Percentiles rank a stretch among this genome's conserved stretches.
Evolutionary conservation across 106 monocot genomes (phyloP).

Genomic region (Iris macrosiphon): DNA sequence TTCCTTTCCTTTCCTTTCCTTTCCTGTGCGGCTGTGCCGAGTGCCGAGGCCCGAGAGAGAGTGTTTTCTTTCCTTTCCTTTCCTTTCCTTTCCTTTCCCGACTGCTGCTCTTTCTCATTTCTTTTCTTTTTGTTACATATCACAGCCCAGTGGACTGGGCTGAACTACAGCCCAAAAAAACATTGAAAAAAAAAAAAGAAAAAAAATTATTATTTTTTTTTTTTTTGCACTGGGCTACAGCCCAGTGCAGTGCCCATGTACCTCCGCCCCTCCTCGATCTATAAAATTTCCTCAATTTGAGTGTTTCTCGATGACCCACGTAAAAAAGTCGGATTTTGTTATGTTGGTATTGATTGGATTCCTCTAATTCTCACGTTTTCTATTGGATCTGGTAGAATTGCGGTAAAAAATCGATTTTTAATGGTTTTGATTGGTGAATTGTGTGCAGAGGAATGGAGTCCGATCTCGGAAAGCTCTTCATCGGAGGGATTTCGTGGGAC

Average conservation of each 20-base stretch:
- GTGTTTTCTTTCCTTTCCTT: no score
- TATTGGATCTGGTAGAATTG: slow-evolving; percentile 3
- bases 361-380: background rate
- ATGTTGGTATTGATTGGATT: slow-evolving; percentile 2
- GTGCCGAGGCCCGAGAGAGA: no score
- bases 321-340: slow-evolving; percentile 4
- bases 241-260: background rate
- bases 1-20: no score
- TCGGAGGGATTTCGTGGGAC: slow-evolving; percentile 31
- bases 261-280: slow-evolving; percentile 8
- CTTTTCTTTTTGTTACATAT: no score
- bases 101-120: no score
- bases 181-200: no score
- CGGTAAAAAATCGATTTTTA: background rate
- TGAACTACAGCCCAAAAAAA: background rate
- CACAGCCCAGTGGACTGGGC: background rate
- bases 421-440: background rate
- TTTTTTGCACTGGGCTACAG: no score
- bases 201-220: no score
- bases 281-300: no score
- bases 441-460: slow-evolving; percentile 23
- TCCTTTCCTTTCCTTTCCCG: slow-evolving; percentile 1
- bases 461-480: slow-evolving; percentile 31
- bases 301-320: background rate
- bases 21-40: no score